These are phyloP conservation scores for Amanita jacksonii DNA, from an alignment of 768 basidiomycete species.

Conservation along the genomic window DNA sequence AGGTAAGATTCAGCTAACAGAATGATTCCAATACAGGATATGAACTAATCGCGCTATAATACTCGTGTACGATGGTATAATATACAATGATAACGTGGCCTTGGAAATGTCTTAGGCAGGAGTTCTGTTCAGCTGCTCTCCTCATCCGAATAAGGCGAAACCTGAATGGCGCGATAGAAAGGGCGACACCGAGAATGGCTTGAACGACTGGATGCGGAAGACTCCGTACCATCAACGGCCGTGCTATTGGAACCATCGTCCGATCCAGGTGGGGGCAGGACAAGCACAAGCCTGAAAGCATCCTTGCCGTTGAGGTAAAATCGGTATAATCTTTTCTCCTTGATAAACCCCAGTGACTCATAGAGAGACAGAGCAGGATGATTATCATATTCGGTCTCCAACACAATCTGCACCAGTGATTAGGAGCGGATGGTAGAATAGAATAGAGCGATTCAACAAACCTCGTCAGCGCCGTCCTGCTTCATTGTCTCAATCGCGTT, in stretches of 20 bases:
- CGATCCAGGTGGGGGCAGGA: conserved; percentile 35
- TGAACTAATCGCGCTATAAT: no score
- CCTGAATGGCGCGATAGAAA: conserved; percentile 7
- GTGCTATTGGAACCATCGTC: conserved; percentile 23
- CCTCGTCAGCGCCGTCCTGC: conserved; percentile 77
- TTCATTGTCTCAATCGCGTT: conserved; percentile 84
- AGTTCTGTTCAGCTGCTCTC: not conserved
- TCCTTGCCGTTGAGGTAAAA: conserved; percentile 99
- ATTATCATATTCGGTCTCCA: conserved; percentile 97
- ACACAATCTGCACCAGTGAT: conserved; percentile 52
- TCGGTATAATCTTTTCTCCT: conserved; percentile 88
- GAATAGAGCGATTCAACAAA: no score
- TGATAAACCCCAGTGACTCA: conserved; percentile 87
- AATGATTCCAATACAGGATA: no score
- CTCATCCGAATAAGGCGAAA: conserved; percentile 10
- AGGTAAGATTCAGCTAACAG: no score
- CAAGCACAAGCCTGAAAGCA: conserved; percentile 75
- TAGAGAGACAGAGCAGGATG: conserved; percentile 80
- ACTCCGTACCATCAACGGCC: not conserved
- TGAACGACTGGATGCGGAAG: not conserved
- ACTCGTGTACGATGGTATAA: no score
- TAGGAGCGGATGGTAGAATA: not conserved
- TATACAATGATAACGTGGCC: no score
- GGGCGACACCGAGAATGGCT: not conserved
- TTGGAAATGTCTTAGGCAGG: no score